These are phyloP conservation scores for Vitis labrusca DNA, from an alignment of 164 flowering plant species.

Conservation along the genomic window DNA sequence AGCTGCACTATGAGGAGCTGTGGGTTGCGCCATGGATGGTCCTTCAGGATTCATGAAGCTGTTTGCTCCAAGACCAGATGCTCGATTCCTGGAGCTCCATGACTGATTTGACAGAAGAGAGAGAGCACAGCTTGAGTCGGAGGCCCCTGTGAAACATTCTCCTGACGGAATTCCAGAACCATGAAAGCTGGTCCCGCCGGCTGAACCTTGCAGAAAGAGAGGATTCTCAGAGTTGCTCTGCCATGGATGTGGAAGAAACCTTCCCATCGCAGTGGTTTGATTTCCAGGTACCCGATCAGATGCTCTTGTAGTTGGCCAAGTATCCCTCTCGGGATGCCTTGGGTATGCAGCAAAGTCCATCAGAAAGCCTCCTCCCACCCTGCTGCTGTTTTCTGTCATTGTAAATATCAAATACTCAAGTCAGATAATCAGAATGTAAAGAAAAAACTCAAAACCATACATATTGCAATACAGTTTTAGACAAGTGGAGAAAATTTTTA, in stretches of 20 bases:
- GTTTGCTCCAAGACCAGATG: slow-evolving; percentile 29
- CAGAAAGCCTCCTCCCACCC: slow-evolving; percentile 65
- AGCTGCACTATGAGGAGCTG: neutral
- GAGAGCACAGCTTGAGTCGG: slow-evolving; percentile 95
- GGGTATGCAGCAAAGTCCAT: slow-evolving; percentile 66
- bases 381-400: slow-evolving; percentile 53
- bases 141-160: slow-evolving; percentile 55
- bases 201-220: slow-evolving; percentile 45
- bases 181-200: slow-evolving; percentile 37
- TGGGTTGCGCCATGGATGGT: neutral
- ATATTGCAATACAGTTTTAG: no score
- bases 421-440: neutral
- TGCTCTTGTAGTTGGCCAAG: slow-evolving; percentile 45
- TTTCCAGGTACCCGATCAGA: slow-evolving; percentile 35
- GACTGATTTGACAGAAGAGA: slow-evolving; percentile 97
- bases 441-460: no score
- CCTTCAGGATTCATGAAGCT: slow-evolving; percentile 31
- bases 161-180: slow-evolving; percentile 45
- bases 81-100: slow-evolving; percentile 55
- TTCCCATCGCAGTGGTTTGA: slow-evolving; percentile 31
- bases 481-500: no score
- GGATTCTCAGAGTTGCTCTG: slow-evolving; percentile 43
- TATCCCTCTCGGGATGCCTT: slow-evolving; percentile 37
- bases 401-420: slow-evolving; percentile 3
- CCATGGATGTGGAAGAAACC: slow-evolving; percentile 42